Percentiles rank a stretch among this genome's conserved stretches.
Evolutionary conservation across 1,284 basidiomycete species (phyloP).

Genomic region (Hemileia vastatrix): DNA sequence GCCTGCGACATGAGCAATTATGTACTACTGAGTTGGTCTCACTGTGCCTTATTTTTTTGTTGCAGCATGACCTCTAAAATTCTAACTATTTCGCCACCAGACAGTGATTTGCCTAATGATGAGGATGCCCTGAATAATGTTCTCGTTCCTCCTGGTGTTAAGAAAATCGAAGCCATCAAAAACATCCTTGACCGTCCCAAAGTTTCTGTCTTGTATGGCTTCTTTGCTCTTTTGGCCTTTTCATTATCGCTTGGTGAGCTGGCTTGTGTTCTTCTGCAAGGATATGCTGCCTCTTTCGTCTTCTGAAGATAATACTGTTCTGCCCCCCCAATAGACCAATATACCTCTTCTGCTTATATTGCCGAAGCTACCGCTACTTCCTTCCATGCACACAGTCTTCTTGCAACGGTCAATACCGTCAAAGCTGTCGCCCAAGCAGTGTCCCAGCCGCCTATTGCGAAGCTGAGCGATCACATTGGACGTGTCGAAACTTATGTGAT

Average conservation of each 20-base stretch:
- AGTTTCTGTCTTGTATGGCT: constrained; percentile 32
- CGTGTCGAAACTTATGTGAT: constrained; percentile 42
- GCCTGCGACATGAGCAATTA: no score
- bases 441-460: constrained; percentile 45
- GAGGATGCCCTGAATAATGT: no score
- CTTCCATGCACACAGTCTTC: constrained; percentile 38
- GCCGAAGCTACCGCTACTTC: constrained; percentile 37
- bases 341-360: constrained; percentile 34
- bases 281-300: not conserved
- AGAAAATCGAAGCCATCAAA: constrained; percentile 1
- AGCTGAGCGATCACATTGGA: constrained; percentile 42
- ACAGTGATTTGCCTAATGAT: no score
- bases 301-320: not conserved
- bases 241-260: constrained; percentile 39
- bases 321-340: constrained; percentile 34
- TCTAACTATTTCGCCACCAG: no score
- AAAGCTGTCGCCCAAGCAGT: constrained; percentile 41
- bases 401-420: constrained; percentile 40
- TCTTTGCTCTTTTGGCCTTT: constrained; percentile 42
- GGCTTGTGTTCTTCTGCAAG: not conserved
- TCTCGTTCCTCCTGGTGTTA: not conserved
- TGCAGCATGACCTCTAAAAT: no score
- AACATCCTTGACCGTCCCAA: not conserved
- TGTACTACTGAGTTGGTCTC: no score
- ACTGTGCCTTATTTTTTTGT: no score